Percentiles rank a stretch among this genome's conserved stretches.
These are phyloP conservation scores for Amauroascus niger DNA, from an alignment of 2,329 filamentous ascomycete genomes.

Conservation along the genomic window DNA sequence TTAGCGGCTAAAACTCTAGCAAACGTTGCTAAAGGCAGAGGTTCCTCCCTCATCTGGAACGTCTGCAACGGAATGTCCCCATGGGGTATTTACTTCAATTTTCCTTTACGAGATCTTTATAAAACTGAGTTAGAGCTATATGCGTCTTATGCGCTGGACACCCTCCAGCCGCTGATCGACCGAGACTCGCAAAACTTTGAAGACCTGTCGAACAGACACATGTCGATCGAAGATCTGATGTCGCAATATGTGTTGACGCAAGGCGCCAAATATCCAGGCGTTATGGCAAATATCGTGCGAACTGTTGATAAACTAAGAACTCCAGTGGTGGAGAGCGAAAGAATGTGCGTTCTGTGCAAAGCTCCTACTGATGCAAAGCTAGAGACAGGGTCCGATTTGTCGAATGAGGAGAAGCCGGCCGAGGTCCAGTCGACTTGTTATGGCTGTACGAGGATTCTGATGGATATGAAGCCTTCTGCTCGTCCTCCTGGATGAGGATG, in stretches of 20 bases:
- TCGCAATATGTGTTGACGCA: slow-evolving; percentile 77
- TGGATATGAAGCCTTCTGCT: slow-evolving; percentile 7
- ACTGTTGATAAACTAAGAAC: slow-evolving; percentile 71
- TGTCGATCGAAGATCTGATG: slow-evolving; percentile 89
- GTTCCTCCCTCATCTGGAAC: slow-evolving; percentile 71
- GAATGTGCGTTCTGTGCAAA: slow-evolving; percentile 57
- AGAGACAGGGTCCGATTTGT: neutral
- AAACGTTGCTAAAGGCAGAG: slow-evolving; percentile 84
- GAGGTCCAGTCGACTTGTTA: slow-evolving; percentile 33
- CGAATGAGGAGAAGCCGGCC: slow-evolving; percentile 34
- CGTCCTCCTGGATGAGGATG: neutral
- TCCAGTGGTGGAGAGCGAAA: slow-evolving; percentile 25
- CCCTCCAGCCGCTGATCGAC: slow-evolving; percentile 41
- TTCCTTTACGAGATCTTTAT: slow-evolving; percentile 75
- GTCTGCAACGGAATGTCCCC: slow-evolving; percentile 63
- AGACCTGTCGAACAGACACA: slow-evolving; percentile 42
- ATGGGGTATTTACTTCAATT: slow-evolving; percentile 55
- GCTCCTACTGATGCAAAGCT: slow-evolving; percentile 52
- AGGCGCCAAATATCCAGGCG: slow-evolving; percentile 75
- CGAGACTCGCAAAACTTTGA: slow-evolving; percentile 28
- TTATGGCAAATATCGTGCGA: slow-evolving; percentile 89
- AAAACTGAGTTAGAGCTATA: slow-evolving; percentile 69
- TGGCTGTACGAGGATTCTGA: slow-evolving; percentile 32
- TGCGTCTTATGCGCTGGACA: slow-evolving; percentile 44
- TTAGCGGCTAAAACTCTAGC: slow-evolving; percentile 78